Conservation (phyloP, 2,329 filamentous ascomycete genomes). For the Aspergillus udagawae region DNA sequence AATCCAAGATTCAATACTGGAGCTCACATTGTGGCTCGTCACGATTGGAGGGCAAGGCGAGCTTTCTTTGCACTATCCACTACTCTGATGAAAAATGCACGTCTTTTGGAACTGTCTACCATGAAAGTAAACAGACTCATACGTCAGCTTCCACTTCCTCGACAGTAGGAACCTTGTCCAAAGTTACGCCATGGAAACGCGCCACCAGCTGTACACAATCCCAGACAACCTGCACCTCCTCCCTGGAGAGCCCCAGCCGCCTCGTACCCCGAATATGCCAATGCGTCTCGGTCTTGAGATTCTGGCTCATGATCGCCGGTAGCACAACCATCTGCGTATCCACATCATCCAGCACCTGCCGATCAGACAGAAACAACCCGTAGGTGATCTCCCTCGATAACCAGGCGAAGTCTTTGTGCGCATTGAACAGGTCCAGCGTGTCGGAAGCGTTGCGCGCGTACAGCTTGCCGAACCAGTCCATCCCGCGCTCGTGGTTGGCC, state of each 20-base stretch:
- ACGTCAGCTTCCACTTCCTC: constrained; percentile 30
- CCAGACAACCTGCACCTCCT: constrained; percentile 39
- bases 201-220: constrained; percentile 29
- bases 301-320: constrained; percentile 44
- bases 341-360: constrained; percentile 36
- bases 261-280: constrained; percentile 46
- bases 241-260: constrained; percentile 34
- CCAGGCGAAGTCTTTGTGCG: constrained; percentile 55
- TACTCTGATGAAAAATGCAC: not conserved
- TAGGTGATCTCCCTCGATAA: constrained; percentile 75
- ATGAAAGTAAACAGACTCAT: constrained; percentile 7
- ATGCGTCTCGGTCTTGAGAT: constrained; percentile 37
- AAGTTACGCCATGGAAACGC: constrained; percentile 22
- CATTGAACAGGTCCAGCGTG: constrained; percentile 30
- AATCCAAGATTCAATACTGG: not conserved
- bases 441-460: constrained; percentile 48
- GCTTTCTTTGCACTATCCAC: not conserved
- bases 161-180: constrained; percentile 30
- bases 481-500: constrained; percentile 51
- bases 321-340: constrained; percentile 45
- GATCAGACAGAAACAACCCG: constrained; percentile 47
- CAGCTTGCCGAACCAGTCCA: constrained; percentile 54
- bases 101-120: not conserved
- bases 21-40: not conserved
- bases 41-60: not conserved